phyloP scores from a whole-genome alignment of 345 rosid genomes.

The Eucalyptus brandiana region DNA sequence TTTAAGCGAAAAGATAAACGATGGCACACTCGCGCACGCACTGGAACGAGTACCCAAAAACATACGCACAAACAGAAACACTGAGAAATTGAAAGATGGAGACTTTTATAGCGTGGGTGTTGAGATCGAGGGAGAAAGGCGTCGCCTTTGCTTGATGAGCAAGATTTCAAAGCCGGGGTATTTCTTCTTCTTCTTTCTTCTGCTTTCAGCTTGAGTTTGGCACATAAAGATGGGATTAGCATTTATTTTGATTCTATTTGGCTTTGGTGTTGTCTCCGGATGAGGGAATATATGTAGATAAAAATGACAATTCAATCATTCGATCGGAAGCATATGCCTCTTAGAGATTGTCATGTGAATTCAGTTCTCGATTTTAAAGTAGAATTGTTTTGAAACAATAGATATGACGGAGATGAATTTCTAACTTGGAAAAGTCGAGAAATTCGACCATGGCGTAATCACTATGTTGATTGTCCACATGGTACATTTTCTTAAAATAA shows the following conservation, averaged over 20 bases:
- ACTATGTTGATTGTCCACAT: background rate
- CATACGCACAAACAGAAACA: background rate
- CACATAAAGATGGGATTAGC: background rate
- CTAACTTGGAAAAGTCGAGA: too few species aligned
- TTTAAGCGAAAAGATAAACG: background rate
- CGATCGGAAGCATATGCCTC: background rate
- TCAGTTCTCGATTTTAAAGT: background rate
- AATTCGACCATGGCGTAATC: background rate
- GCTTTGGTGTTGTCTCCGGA: background rate
- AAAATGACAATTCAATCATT: background rate
- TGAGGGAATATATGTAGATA: background rate
- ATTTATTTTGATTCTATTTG: background rate
- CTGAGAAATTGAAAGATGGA: background rate
- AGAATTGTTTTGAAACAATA: fast-evolving
- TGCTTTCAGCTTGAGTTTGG: background rate
- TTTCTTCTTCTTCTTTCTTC: background rate
- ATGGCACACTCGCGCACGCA: background rate
- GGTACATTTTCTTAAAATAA: background rate
- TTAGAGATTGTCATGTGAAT: background rate
- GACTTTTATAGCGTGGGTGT: background rate
- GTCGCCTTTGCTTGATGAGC: background rate
- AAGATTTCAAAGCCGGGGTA: background rate
- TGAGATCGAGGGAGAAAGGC: background rate
- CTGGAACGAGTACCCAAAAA: background rate
- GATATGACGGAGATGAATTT: background rate